Evolutionary conservation across 1,139 yeast genomes (phyloP).

Genomic region (Diutina neorugosa): DNA sequence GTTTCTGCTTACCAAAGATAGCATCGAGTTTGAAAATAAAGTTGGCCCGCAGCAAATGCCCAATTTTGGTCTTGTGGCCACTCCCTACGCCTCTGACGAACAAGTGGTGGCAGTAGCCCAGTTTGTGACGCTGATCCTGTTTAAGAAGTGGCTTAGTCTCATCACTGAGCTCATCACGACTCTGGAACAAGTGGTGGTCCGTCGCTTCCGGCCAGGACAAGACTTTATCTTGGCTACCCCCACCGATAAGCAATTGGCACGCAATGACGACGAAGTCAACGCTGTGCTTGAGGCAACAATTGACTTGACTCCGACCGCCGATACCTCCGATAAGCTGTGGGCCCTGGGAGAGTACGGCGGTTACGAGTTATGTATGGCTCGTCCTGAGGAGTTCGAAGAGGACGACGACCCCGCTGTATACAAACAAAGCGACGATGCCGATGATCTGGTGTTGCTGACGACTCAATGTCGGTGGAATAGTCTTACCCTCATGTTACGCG

Average conservation of each 20-base stretch:
- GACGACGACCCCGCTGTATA: constrained; percentile 46
- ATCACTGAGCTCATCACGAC: constrained; percentile 57
- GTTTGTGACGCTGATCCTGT: constrained; percentile 48
- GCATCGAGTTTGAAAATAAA: constrained; percentile 17
- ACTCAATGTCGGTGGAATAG: constrained; percentile 81
- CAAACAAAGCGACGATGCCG: constrained; percentile 42
- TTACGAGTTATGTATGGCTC: constrained; percentile 79
- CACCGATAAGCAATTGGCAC: constrained; percentile 34
- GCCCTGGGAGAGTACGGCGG: constrained; percentile 86
- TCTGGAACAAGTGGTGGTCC: constrained; percentile 55
- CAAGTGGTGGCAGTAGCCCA: constrained; percentile 41
- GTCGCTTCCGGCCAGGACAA: constrained; percentile 90
- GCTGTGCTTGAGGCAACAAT: constrained; percentile 57
- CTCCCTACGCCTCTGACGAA: constrained; percentile 13
- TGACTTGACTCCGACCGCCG: constrained; percentile 61
- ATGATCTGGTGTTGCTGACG: constrained; percentile 72
- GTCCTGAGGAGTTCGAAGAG: constrained; percentile 34
- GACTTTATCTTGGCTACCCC: constrained; percentile 90
- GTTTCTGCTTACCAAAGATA: constrained; percentile 18
- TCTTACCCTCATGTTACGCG: constrained; percentile 67
- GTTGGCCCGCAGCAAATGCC: constrained; percentile 40
- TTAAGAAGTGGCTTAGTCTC: constrained; percentile 55
- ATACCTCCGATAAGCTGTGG: constrained; percentile 45
- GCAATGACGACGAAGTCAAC: constrained; percentile 31
- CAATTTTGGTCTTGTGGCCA: constrained; percentile 28